A percentile compares a stretch with the other conserved stretches of the same genome.
Evolutionary conservation across 768 basidiomycete genomes (phyloP).

Genomic region (Boletales sp.): DNA sequence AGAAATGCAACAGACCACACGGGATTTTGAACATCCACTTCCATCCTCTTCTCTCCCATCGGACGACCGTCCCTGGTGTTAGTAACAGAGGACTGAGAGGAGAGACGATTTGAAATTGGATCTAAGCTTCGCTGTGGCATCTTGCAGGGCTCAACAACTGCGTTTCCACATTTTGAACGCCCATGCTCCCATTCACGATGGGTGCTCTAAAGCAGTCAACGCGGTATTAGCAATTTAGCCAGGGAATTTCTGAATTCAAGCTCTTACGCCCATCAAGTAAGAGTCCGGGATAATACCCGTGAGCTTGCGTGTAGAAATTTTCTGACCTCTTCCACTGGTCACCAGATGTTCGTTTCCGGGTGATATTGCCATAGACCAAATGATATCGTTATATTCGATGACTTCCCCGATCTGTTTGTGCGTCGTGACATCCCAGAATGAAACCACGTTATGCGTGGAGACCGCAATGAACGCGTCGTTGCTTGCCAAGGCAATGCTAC

Average conservation of each 20-base stretch:
- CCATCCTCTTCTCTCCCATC: background rate
- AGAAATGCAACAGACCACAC: slow-evolving; percentile 1
- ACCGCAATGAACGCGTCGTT: background rate
- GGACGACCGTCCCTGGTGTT: no score
- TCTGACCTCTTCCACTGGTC: background rate
- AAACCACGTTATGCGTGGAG: background rate
- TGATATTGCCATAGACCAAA: background rate
- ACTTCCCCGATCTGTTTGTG: background rate
- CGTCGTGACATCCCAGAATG: background rate
- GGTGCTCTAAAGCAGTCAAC: no score
- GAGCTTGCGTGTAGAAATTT: background rate
- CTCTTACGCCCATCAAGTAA: no score
- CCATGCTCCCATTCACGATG: no score
- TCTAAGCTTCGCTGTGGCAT: no score
- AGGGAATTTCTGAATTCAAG: no score
- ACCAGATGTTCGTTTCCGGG: background rate
- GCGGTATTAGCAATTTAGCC: no score
- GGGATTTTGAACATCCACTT: background rate
- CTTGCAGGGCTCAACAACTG: no score
- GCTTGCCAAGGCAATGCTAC: background rate
- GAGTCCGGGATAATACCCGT: no score
- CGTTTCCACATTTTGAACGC: no score
- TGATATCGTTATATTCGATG: background rate
- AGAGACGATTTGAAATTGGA: no score
- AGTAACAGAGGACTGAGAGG: no score